These are phyloP conservation scores for Dianthus caryophyllus DNA, from an alignment of 148 eudicot species.

Conservation along the genomic window DNA sequence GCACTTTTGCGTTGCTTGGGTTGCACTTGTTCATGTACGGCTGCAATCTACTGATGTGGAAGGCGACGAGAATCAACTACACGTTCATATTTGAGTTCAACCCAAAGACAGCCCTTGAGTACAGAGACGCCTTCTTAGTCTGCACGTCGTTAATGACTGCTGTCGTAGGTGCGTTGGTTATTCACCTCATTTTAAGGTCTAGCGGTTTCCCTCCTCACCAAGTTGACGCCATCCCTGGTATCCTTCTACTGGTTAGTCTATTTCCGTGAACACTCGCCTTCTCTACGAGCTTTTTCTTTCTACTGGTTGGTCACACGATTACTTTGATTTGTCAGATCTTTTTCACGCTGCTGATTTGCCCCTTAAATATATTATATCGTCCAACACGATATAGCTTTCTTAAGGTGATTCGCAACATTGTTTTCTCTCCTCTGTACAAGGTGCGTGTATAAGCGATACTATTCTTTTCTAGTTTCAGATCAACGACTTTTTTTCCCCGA, in stretches of 20 bases:
- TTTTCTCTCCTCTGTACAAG: conserved; percentile 86
- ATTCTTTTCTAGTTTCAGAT: background rate
- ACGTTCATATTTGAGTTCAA: conserved; percentile 88
- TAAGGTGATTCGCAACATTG: conserved; percentile 75
- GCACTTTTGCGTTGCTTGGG: conserved; percentile 88
- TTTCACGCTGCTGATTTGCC: conserved; percentile 58
- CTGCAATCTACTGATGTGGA: conserved; percentile 88
- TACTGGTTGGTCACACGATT: background rate
- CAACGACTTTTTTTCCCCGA: conserved; percentile 1
- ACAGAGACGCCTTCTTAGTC: conserved; percentile 81
- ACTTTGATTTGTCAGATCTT: conserved; percentile 38
- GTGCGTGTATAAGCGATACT: conserved; percentile 25
- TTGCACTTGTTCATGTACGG: conserved; percentile 93
- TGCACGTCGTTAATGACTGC: conserved; percentile 81
- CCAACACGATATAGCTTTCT: conserved; percentile 73
- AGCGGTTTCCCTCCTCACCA: conserved; percentile 47
- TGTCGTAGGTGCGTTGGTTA: conserved; percentile 74
- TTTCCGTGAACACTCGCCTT: background rate
- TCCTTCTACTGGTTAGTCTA: conserved; percentile 65
- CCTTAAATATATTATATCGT: conserved; percentile 69
- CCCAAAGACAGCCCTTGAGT: conserved; percentile 63
- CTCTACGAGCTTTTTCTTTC: background rate
- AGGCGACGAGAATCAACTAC: conserved; percentile 74
- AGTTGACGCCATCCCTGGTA: conserved; percentile 69
- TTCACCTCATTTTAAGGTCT: conserved; percentile 74